phyloP scores from a whole-genome alignment of 805 yeast genomes.

The Starmerella potacharoeniae region DNA sequence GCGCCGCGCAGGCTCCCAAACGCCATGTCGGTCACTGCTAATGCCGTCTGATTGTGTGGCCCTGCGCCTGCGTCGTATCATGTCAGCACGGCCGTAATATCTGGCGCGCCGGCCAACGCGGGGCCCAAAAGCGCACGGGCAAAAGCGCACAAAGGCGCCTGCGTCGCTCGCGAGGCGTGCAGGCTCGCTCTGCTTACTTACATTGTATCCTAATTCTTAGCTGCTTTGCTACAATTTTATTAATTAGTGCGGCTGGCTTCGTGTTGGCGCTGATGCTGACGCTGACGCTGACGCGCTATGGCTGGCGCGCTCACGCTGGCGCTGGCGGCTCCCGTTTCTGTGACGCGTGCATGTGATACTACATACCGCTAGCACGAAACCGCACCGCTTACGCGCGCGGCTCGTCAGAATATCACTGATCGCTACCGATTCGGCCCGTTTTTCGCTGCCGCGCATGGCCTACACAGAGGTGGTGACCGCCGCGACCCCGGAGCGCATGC shows the following conservation, averaged over 20 bases:
- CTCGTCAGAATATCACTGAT: not conserved
- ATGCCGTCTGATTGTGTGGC: not conserved
- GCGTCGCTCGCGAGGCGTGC: not conserved
- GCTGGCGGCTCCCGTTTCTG: too few species aligned
- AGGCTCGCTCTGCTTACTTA: too few species aligned
- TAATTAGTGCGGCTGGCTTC: too few species aligned
- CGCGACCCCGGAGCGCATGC: slow-evolving; percentile 21
- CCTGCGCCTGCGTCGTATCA: not conserved
- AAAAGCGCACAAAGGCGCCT: too few species aligned
- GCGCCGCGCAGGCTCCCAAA: not conserved
- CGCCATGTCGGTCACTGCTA: not conserved
- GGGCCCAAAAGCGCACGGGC: not conserved
- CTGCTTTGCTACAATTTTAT: too few species aligned
- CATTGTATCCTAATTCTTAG: too few species aligned
- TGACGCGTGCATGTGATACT: not conserved
- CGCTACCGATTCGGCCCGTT: not conserved
- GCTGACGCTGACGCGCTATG: too few species aligned
- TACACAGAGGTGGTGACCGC: slow-evolving; percentile 17
- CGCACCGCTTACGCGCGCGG: not conserved
- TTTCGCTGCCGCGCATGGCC: slow-evolving; percentile 6
- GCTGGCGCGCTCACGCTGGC: not conserved
- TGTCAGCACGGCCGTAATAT: not conserved
- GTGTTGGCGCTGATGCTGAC: too few species aligned
- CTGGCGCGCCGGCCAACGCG: not conserved
- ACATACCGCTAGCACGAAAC: too few species aligned